These are phyloP conservation scores for Melocanna baccifera DNA, from an alignment of 176 grass and related monocot genomes.

Conservation along the genomic window DNA sequence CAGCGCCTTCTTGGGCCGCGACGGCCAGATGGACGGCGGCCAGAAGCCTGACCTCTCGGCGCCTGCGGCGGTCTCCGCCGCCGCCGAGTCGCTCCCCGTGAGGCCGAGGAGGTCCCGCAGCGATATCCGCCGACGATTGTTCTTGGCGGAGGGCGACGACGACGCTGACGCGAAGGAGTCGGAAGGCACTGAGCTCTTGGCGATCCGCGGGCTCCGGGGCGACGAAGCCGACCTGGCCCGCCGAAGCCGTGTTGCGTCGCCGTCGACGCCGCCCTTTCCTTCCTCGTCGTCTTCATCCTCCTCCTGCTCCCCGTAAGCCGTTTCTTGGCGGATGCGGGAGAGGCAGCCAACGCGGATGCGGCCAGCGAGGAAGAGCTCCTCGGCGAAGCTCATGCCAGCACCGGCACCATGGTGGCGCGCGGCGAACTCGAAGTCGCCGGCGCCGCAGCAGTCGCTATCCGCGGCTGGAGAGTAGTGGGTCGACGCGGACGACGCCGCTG, in stretches of 20 bases:
- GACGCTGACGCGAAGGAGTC: constrained; percentile 7
- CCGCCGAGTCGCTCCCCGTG: not conserved
- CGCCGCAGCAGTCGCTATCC: not conserved
- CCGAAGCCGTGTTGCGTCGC: not conserved
- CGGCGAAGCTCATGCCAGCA: constrained; percentile 38
- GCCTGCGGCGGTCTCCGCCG: not conserved
- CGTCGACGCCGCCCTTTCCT: not conserved
- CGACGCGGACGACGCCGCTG: not conserved
- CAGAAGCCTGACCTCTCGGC: constrained; percentile 38
- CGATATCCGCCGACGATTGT: constrained; percentile 24
- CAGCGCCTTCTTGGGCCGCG: constrained; percentile 26
- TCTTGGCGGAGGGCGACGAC: constrained; percentile 12
- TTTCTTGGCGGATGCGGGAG: constrained; percentile 25
- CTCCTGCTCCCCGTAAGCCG: not conserved
- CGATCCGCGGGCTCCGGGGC: constrained; percentile 9
- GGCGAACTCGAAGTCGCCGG: constrained; percentile 47
- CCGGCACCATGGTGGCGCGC: not conserved
- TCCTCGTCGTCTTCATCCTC: not conserved
- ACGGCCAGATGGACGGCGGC: constrained; percentile 39
- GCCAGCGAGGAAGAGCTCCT: constrained; percentile 45
- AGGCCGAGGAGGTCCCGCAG: constrained; percentile 46
- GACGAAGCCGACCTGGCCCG: constrained; percentile 36
- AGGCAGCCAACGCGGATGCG: constrained; percentile 48
- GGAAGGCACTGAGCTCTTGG: not conserved
- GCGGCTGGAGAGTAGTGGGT: not conserved